A percentile compares a stretch with the other conserved stretches of the same genome.
Conservation (phyloP, 495 filamentous ascomycete genomes). For the Hypomontagnella submonticulosa region DNA sequence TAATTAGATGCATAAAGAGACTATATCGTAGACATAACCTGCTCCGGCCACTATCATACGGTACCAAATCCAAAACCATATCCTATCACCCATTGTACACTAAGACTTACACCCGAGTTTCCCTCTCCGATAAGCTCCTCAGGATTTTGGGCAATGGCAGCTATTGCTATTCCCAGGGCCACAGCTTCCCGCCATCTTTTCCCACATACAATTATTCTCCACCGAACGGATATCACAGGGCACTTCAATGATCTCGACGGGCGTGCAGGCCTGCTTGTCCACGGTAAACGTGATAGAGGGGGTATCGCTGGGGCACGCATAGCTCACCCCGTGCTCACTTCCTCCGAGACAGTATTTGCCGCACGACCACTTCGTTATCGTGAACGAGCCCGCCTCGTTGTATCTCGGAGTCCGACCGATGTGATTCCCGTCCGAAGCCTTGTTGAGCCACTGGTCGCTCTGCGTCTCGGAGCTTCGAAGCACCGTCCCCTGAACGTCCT, state of each 20-base stretch:
- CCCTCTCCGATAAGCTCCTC: neutral
- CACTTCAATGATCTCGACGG: slow-evolving; percentile 24
- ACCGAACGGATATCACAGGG: slow-evolving; percentile 19
- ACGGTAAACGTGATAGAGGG: slow-evolving; percentile 15
- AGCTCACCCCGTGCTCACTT: slow-evolving; percentile 14
- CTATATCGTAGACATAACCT: no score
- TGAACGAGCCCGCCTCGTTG: slow-evolving; percentile 21
- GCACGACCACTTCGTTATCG: slow-evolving; percentile 26
- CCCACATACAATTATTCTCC: slow-evolving; percentile 32
- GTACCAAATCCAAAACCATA: neutral
- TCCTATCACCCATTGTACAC: neutral
- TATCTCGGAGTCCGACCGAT: slow-evolving; percentile 13
- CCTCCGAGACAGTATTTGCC: slow-evolving; percentile 29
- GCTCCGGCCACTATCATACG: no score
- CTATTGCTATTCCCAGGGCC: slow-evolving; percentile 4
- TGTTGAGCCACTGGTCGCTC: slow-evolving; percentile 25
- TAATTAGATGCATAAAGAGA: no score
- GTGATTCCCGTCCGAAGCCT: slow-evolving; percentile 19
- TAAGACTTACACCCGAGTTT: neutral
- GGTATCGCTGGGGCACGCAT: slow-evolving; percentile 20
- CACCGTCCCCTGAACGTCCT: slow-evolving; percentile 18
- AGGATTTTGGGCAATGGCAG: slow-evolving; percentile 20
- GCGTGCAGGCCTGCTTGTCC: slow-evolving; percentile 23
- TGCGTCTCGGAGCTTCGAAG: slow-evolving; percentile 18
- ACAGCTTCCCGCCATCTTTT: slow-evolving; percentile 18